A percentile compares a stretch with the other conserved stretches of the same genome.
Conservation (phyloP, 495 filamentous ascomycete genomes). For the Podospora pseudoanserina region DNA sequence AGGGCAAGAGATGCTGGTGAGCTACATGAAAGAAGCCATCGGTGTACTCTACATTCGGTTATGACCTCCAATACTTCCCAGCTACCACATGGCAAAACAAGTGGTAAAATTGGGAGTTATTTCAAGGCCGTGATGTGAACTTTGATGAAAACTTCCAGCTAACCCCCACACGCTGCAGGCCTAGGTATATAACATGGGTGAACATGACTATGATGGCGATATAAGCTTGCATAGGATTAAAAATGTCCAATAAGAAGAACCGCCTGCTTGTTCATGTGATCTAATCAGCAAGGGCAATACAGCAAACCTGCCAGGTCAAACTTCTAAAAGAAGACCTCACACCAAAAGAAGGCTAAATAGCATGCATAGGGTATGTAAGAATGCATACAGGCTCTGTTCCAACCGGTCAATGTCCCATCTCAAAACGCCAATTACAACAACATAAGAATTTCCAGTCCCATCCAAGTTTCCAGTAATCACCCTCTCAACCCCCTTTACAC, state of each 20-base stretch:
- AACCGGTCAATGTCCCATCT: neutral
- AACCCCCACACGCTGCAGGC: too few species aligned
- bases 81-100: too few species aligned
- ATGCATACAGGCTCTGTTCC: neutral
- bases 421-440: slow-evolving; percentile 8
- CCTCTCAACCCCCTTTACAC: slow-evolving; percentile 34
- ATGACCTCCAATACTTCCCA: too few species aligned
- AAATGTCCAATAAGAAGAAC: neutral
- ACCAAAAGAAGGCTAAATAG: neutral
- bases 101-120: too few species aligned
- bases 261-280: neutral
- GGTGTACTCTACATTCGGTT: too few species aligned
- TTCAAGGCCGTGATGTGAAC: too few species aligned
- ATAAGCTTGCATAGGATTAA: neutral
- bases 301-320: neutral
- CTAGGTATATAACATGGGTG: too few species aligned
- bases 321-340: neutral
- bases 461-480: neutral
- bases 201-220: too few species aligned
- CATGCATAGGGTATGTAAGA: neutral
- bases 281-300: neutral
- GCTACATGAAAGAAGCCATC: too few species aligned
- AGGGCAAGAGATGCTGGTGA: too few species aligned
- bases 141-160: too few species aligned
- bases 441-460: neutral